Evolutionary conservation across 495 filamentous ascomycete species (phyloP).

Genomic region (Podospora pseudocomata): DNA sequence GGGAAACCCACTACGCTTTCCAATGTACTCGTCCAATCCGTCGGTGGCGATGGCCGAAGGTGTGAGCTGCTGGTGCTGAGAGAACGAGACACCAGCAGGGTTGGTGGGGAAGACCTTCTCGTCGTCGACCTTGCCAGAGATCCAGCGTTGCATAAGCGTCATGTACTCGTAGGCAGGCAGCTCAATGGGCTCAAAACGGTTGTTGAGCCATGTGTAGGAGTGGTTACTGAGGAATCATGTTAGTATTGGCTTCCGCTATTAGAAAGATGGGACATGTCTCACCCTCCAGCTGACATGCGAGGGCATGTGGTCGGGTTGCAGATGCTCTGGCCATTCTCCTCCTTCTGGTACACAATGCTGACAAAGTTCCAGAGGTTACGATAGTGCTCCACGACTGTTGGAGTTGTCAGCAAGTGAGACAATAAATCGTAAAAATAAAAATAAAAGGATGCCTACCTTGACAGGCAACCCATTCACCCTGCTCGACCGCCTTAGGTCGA

Average conservation of each 20-base stretch:
- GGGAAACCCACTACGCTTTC: constrained; percentile 84
- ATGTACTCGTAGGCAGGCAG: constrained; percentile 83
- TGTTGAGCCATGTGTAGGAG: constrained; percentile 88
- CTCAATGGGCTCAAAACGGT: constrained; percentile 58
- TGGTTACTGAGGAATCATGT: constrained; percentile 53
- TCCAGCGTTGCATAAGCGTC: constrained; percentile 88
- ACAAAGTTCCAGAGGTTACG: constrained; percentile 81
- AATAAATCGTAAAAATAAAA: neutral
- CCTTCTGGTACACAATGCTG: constrained; percentile 73
- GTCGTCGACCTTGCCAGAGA: constrained; percentile 85
- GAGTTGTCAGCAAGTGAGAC: neutral
- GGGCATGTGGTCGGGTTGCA: constrained; percentile 82
- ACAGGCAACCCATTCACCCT: constrained; percentile 91
- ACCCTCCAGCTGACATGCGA: constrained; percentile 88
- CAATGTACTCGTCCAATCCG: constrained; percentile 68
- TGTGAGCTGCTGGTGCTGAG: constrained; percentile 53
- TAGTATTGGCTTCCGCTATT: constrained; percentile 5
- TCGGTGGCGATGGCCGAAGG: constrained; percentile 58
- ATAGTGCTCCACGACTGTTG: constrained; percentile 82
- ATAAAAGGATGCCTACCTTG: constrained; percentile 59
- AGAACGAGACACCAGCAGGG: constrained; percentile 51
- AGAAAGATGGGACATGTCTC: constrained; percentile 36
- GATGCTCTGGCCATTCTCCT: constrained; percentile 65
- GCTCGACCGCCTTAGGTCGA: constrained; percentile 81
- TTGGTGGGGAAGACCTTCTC: constrained; percentile 81